Conservation (phyloP, 495 filamentous ascomycete genomes). For the Tirmania nivea region DNA sequence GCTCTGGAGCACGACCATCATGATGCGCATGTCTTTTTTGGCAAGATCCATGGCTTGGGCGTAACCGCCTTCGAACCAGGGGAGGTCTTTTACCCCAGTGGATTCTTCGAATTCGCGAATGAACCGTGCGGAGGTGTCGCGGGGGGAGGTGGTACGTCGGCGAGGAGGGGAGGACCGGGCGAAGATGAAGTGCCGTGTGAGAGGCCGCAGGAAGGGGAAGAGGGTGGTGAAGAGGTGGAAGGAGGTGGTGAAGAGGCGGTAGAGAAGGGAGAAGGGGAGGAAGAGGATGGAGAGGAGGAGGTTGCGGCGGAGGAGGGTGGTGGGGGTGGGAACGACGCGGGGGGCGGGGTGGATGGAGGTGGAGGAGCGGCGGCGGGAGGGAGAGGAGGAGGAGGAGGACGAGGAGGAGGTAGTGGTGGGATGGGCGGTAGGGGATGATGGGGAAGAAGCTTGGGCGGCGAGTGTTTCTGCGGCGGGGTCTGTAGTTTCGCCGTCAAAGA, state of each 20-base stretch:
- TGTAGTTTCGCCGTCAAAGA: slow-evolving; percentile 86
- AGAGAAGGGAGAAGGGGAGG: slow-evolving; percentile 60
- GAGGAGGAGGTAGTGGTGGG: slow-evolving; percentile 22
- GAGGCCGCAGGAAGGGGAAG: slow-evolving; percentile 58
- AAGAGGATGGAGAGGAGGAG: slow-evolving; percentile 57
- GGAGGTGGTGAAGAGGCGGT: slow-evolving; percentile 38
- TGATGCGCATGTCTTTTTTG: slow-evolving; percentile 74
- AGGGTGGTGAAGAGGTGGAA: slow-evolving; percentile 44
- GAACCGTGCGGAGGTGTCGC: slow-evolving; percentile 74
- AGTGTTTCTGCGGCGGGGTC: slow-evolving; percentile 62
- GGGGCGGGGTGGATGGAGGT: slow-evolving; percentile 42
- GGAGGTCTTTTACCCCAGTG: slow-evolving; percentile 24
- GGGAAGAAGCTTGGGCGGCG: slow-evolving; percentile 27
- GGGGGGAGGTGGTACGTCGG: slow-evolving; percentile 50
- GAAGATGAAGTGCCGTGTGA: slow-evolving; percentile 29
- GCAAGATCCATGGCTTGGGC: slow-evolving; percentile 72
- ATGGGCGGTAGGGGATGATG: not conserved
- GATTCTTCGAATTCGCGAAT: slow-evolving; percentile 86
- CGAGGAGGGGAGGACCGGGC: slow-evolving; percentile 23
- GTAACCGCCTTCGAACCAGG: slow-evolving; percentile 69
- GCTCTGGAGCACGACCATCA: slow-evolving; percentile 63
- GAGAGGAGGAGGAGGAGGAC: slow-evolving; percentile 34
- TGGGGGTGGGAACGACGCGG: slow-evolving; percentile 53
- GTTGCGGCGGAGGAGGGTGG: slow-evolving; percentile 41
- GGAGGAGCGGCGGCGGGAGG: slow-evolving; percentile 26